Conservation (phyloP, 345 rosid species). For the Kandelia obovata region DNA sequence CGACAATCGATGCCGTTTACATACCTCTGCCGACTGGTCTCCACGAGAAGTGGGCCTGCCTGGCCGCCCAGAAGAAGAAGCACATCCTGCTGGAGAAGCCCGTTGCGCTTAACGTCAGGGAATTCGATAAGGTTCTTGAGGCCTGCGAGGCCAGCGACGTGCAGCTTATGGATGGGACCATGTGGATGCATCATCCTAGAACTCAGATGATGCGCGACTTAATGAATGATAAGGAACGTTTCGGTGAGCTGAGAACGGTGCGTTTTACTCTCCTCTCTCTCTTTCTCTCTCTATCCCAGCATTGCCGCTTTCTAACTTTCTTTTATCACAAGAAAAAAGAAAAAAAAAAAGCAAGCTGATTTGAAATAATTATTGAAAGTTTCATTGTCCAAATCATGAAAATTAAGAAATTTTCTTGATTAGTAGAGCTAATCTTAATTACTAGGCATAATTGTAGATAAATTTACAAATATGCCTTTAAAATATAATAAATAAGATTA, state of each 20-base stretch:
- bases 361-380: no score
- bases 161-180: constrained; percentile 86
- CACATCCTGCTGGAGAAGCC: constrained; percentile 84
- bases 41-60: constrained; percentile 63
- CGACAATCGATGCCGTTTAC: constrained; percentile 69
- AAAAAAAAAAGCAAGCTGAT: neutral
- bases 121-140: constrained; percentile 54
- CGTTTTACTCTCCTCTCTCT: neutral
- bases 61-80: constrained; percentile 66
- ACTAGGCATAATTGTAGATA: no score
- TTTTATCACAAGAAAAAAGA: neutral
- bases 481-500: no score
- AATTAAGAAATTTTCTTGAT: no score
- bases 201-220: constrained; percentile 49
- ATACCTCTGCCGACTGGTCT: constrained; percentile 72
- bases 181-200: constrained; percentile 85
- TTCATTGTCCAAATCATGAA: no score
- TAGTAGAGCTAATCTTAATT: no score
- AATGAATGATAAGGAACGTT: constrained; percentile 42
- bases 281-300: neutral
- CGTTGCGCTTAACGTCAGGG: constrained; percentile 47
- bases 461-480: no score
- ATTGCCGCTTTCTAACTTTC: neutral
- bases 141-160: constrained; percentile 63
- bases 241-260: constrained; percentile 61